Base-by-base conservation (phyloP, 1,284 basidiomycete species). In the Serendipita sp. region DNA sequence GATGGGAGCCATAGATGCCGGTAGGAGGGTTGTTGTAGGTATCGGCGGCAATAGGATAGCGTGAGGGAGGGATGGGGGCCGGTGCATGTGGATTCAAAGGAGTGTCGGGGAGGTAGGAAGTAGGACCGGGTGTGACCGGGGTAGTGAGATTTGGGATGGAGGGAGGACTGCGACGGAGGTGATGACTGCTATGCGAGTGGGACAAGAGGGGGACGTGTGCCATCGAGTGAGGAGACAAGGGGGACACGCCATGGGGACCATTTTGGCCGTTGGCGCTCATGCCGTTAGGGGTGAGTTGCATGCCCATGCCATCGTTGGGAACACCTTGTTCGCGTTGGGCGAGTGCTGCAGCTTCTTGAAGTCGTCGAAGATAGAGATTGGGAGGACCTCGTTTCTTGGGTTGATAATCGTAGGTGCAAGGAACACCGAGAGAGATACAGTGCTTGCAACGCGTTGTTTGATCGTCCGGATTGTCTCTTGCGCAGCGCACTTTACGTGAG, bases 381-480 rank as follows among this genome's bases (percentile, higher is more conserved):
- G 90, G 91, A 2, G 91, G 91, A 0, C 91, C 91, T 64, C 91
- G 79, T 73, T 93, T 93, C 78, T 91, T 92, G 15, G 91, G 91
- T 72, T 89, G 88, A 72, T 93, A 93, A 69, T 92, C 87, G 69
- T 92, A 93, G 0, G 89, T 92, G 72, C 90, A 93, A 12, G 85
- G 81, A 63, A 92, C 87, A 41, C 83, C 85, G 49, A 93, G 82
- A 1, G 88, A 82, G 67, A 85, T 78, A 72, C 89, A 93, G 70
- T 91, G 89, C 68, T 88, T 88, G 84, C 88, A 88, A 26, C 84
- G 79, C 67, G 82, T 81, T 72, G 83, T 85, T 17, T 79, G 77
- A 70, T 88, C 85, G 67, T 88, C 85, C 30, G 83, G 80, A 67
- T 84, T 85, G 68, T 90, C 88, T 67, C 85, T 78, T 6, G 85